Evolutionary conservation across 2,329 filamentous ascomycete genomes (phyloP).

Genomic region (Xylaria sp.): DNA sequence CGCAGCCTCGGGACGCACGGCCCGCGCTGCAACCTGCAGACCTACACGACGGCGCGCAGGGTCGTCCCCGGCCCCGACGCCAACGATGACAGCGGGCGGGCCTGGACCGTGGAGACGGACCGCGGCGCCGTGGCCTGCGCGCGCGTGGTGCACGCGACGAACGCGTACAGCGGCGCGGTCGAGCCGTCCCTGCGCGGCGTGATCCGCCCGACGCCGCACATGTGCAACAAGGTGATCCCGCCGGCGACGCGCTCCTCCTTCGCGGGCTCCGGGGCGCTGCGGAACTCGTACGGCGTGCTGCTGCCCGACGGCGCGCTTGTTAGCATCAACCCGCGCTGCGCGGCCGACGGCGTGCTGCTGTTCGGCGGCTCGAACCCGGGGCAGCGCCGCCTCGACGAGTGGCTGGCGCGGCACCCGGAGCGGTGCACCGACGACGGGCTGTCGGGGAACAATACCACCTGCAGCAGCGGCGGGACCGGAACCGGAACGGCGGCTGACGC

Average conservation of each 20-base stretch:
- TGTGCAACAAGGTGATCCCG: slow-evolving; percentile 24
- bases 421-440: slow-evolving; percentile 36
- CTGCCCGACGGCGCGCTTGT: slow-evolving; percentile 34
- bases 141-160: slow-evolving; percentile 19
- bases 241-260: slow-evolving; percentile 9
- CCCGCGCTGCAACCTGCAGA: slow-evolving; percentile 20
- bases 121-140: slow-evolving; percentile 14
- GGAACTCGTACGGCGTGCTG: slow-evolving; percentile 39
- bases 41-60: slow-evolving; percentile 8
- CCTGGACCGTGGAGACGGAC: slow-evolving; percentile 15
- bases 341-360: slow-evolving; percentile 36
- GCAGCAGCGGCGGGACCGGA: too few relatives aligned
- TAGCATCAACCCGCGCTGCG: slow-evolving; percentile 39
- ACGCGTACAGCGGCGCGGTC: slow-evolving; percentile 20
- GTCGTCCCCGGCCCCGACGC: too few relatives aligned
- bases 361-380: slow-evolving; percentile 39
- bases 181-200: slow-evolving; percentile 23
- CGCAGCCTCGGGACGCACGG: slow-evolving; percentile 7
- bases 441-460: slow-evolving; percentile 28
- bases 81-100: background rate
- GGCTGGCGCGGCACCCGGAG: slow-evolving; percentile 35
- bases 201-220: slow-evolving; percentile 23
- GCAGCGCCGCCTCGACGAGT: slow-evolving; percentile 35
- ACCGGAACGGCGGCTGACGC: too few relatives aligned
- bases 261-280: slow-evolving; percentile 8